Conservation (phyloP, 441 rosid species). For the Arabidopsis lyrata region DNA sequence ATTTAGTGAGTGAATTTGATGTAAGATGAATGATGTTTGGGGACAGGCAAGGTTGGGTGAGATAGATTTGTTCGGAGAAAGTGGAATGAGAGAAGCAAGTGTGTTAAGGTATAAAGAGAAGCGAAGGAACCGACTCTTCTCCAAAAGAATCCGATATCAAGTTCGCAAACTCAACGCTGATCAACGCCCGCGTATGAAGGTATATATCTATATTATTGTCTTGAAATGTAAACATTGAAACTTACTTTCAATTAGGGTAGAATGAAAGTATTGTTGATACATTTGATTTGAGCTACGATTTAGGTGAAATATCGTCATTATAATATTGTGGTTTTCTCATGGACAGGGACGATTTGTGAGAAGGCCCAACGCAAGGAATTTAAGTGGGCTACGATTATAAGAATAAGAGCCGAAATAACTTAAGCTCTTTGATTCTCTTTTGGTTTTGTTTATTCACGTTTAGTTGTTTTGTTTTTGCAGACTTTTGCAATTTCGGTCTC, state of each 20-base stretch:
- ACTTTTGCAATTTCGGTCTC: not conserved
- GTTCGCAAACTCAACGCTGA: constrained; percentile 88
- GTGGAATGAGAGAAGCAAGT: constrained; percentile 77
- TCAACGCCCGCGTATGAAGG: constrained; percentile 89
- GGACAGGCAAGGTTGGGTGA: constrained; percentile 78
- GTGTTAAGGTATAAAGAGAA: constrained; percentile 87
- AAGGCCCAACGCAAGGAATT: constrained; percentile 46
- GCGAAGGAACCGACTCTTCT: constrained; percentile 78
- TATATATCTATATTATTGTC: constrained; percentile 4
- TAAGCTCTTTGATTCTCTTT: constrained; percentile 13
- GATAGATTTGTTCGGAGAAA: constrained; percentile 70
- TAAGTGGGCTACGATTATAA: constrained; percentile 47
- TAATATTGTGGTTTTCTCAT: constrained; percentile 5
- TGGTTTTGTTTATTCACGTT: constrained; percentile 3
- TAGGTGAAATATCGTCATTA: not conserved
- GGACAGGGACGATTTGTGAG: constrained; percentile 64
- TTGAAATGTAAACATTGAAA: not conserved
- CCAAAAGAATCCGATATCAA: constrained; percentile 82
- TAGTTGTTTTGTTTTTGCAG: not conserved
- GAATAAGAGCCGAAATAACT: constrained; percentile 10
- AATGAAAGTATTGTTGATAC: not conserved
- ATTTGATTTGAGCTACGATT: constrained; percentile 5
- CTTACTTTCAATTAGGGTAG: not conserved
- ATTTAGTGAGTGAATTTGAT: not conserved
- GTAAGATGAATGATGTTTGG: not conserved